Conservation (phyloP, 345 rosid genomes). For the Diplotaxis tenuifolia region DNA sequence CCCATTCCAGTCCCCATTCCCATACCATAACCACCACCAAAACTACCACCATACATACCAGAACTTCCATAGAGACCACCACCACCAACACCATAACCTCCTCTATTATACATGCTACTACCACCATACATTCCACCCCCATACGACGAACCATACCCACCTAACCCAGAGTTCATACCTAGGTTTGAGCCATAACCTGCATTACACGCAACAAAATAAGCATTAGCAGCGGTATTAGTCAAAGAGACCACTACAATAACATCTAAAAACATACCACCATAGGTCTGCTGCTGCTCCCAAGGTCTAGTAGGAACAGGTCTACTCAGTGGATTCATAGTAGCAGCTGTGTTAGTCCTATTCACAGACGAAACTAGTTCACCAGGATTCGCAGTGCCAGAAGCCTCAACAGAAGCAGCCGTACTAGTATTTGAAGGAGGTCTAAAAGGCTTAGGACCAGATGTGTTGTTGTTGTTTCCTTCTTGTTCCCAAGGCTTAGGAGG, state of each 20-base stretch:
- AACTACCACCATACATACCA: slow-evolving; percentile 60
- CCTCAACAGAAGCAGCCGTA: not conserved
- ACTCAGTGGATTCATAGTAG: not conserved
- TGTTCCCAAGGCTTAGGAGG: not conserved
- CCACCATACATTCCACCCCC: slow-evolving; percentile 70
- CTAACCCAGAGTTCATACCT: slow-evolving; percentile 69
- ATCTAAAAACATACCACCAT: slow-evolving; percentile 50
- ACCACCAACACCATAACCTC: slow-evolving; percentile 57
- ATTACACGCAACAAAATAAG: slow-evolving; percentile 15
- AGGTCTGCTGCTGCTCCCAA: slow-evolving; percentile 43
- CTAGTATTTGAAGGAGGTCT: not conserved
- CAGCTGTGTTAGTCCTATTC: not conserved
- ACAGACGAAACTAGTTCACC: not conserved
- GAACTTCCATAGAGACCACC: slow-evolving; percentile 58
- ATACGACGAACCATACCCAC: slow-evolving; percentile 63
- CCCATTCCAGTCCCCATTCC: slow-evolving; percentile 60
- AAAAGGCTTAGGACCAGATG: not conserved
- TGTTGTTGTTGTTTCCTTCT: not conserved
- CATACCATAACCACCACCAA: slow-evolving; percentile 88
- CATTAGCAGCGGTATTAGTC: slow-evolving; percentile 1
- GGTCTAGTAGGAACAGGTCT: not conserved
- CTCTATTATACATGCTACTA: slow-evolving; percentile 75
- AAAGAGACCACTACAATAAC: not conserved
- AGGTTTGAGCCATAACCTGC: slow-evolving; percentile 73
- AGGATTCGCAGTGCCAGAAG: not conserved